Conservation (phyloP, 345 rosid species). For the Melastoma malabathricum region DNA sequence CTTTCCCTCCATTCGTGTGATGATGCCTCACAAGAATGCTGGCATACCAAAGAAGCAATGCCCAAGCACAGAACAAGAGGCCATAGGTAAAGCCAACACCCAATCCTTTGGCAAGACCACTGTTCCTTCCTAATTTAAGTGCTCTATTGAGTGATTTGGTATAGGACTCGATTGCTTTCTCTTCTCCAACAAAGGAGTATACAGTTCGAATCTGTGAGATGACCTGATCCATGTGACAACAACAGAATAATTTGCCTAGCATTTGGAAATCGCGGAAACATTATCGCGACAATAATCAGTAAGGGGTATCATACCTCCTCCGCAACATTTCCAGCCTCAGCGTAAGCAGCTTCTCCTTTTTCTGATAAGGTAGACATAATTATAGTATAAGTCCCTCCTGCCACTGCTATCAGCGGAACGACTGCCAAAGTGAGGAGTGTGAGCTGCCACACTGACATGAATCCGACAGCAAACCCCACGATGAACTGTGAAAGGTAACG, state of each 20-base stretch:
- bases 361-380: conserved; percentile 60
- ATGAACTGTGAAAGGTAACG: conserved; percentile 59
- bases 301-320: conserved; percentile 44
- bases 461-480: conserved; percentile 54
- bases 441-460: conserved; percentile 65
- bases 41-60: conserved; percentile 70
- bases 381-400: conserved; percentile 63
- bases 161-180: conserved; percentile 45
- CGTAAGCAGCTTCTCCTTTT: conserved; percentile 73
- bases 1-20: conserved; percentile 54
- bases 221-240: conserved; percentile 21
- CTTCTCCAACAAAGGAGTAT: conserved; percentile 72
- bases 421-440: conserved; percentile 76
- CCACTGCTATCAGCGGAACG: conserved; percentile 66
- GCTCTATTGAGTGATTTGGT: conserved; percentile 40
- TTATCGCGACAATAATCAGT: no score
- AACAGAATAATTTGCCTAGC: not conserved
- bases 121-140: conserved; percentile 42
- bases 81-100: conserved; percentile 66
- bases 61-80: conserved; percentile 66
- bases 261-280: no score
- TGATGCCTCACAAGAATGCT: conserved; percentile 58
- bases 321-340: conserved; percentile 67
- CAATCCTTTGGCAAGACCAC: conserved; percentile 63
- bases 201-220: conserved; percentile 72